Conservation (phyloP, 2,329 filamentous ascomycete species). For the Talaromyces sp. region DNA sequence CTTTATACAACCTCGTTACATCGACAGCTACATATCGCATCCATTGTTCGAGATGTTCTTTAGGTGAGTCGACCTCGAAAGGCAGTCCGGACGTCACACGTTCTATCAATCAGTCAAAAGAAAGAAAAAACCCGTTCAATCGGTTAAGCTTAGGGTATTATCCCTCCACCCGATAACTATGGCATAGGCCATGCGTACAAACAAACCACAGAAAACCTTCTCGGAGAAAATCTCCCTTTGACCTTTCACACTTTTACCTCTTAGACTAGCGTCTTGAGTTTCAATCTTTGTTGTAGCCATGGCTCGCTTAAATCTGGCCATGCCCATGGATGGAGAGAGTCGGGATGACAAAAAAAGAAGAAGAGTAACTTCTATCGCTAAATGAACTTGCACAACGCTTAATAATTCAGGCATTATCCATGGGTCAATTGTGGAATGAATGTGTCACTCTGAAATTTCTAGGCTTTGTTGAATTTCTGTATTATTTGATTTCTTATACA, state of each 20-base stretch:
- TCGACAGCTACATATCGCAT: not conserved
- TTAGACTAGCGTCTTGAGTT: not conserved
- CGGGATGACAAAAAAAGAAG: not conserved
- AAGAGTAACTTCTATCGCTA: not conserved
- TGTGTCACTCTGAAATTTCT: not conserved
- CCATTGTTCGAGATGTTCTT: slow-evolving; percentile 1
- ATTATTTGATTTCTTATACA: not conserved
- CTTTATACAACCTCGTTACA: not conserved
- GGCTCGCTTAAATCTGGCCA: not conserved
- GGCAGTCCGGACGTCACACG: not conserved
- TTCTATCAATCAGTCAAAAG: not conserved
- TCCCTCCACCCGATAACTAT: not conserved
- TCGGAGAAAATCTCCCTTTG: not conserved
- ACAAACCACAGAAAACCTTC: not conserved
- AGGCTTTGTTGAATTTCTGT: not conserved
- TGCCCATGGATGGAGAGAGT: not conserved
- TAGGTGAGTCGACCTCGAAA: not conserved
- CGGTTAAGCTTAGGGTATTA: slow-evolving; percentile 3
- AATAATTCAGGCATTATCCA: not conserved
- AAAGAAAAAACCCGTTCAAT: not conserved
- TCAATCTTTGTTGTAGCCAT: slow-evolving; percentile 3
- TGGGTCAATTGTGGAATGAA: not conserved
- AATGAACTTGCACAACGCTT: not conserved
- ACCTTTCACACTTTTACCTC: not conserved
- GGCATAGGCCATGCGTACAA: not conserved